Base-by-base conservation (phyloP, 345 rosid genomes). In the Lumnitzera littorea region DNA sequence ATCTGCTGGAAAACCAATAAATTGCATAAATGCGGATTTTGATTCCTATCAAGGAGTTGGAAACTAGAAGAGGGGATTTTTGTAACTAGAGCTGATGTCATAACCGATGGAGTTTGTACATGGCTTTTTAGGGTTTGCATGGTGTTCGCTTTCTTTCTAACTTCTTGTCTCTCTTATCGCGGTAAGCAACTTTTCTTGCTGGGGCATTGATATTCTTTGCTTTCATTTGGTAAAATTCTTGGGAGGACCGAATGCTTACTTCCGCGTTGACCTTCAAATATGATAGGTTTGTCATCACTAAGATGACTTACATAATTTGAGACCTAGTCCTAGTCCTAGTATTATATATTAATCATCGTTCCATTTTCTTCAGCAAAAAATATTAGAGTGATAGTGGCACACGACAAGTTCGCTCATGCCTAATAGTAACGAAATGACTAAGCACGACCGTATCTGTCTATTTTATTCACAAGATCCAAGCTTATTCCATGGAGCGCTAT, bases 391-490 rank as follows among this genome's bases (percentile, higher is more conserved):
- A 47, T 23, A 60, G 76, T 62, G 74, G 70, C 70, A 54, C 69
- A 53, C 67, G 61, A 61, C 71, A 60, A 66, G 72, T 17, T 60
- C 56, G 50, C 47, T 27, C 60, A 12, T 53, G 66, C 59, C 46
- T 46, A 10, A 47, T 12, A 24, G 8, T 2, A 15, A 15, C 13
- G 14, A 23, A 47, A 53, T 41, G 13, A 1, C 46, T 17, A 53
- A 50, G 17, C 50, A 9, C 4, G 41, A 25, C 46, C 10, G 15
- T 47, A 11, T 17, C 10, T 60, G 36, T 41, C 13, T 57, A 63
- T 68, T 64, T 57, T 67, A 76, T 76, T 72, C 67, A 50, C 74
- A 65, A 67, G 74, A 68, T 67, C 79, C 83, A 64, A 73, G 51
- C 73, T 62, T 41, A 16, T 57, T 52, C 52, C 12, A 16, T 13